These are phyloP conservation scores for Silene noctiflora DNA, from an alignment of 179 eudicot species.

Conservation along the genomic window DNA sequence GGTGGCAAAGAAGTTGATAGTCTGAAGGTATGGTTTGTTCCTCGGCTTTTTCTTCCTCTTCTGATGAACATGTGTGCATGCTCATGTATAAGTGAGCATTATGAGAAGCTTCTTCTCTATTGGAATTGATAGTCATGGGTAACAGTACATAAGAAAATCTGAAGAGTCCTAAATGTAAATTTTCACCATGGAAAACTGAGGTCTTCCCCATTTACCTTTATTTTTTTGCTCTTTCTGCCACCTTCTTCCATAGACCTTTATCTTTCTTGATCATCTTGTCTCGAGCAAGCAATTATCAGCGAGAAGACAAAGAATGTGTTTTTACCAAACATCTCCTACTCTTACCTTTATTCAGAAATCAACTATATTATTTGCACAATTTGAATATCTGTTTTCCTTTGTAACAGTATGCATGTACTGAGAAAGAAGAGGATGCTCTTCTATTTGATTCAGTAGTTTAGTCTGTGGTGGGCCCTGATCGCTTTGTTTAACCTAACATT, in stretches of 20 bases:
- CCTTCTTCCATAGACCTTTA: not conserved
- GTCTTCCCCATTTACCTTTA: slow-evolving; percentile 1
- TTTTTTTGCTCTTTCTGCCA: not conserved
- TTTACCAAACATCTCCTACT: not conserved
- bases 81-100: not conserved
- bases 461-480: not conserved
- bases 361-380: not conserved
- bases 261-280: not conserved
- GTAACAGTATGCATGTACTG: not conserved
- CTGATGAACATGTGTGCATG: not conserved
- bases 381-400: not conserved
- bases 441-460: not conserved
- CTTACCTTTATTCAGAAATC: not conserved
- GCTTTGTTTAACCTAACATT: slow-evolving; percentile 11
- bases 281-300: not conserved
- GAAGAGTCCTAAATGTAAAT: not conserved
- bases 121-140: not conserved
- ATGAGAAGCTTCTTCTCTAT: not conserved
- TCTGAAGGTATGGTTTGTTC: slow-evolving; percentile 55
- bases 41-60: slow-evolving; percentile 1
- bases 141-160: not conserved
- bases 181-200: not conserved
- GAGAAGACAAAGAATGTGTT: not conserved
- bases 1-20: slow-evolving; percentile 57
- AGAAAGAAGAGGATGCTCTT: not conserved